These are phyloP conservation scores for Triticum turgidum DNA, from an alignment of 176 grass and related monocot species.

Conservation along the genomic window DNA sequence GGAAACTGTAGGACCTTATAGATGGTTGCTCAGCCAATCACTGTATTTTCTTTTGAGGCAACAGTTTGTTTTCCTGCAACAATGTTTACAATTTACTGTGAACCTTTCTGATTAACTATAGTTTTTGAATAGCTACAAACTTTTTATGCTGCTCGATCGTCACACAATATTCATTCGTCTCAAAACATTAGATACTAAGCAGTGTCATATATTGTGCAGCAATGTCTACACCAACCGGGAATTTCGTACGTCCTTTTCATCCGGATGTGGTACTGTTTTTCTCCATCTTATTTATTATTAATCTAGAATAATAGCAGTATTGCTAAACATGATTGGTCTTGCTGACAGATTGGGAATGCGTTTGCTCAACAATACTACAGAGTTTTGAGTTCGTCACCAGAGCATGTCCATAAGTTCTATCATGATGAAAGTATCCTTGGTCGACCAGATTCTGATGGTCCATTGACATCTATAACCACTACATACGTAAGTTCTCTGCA, in stretches of 20 bases:
- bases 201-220: constrained; percentile 21
- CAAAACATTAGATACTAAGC: background rate
- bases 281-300: background rate
- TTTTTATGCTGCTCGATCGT: background rate
- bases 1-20: background rate
- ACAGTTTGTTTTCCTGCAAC: background rate
- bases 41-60: background rate
- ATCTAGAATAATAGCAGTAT: background rate
- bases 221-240: constrained; percentile 29
- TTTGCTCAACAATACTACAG: constrained; percentile 86
- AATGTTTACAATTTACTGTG: background rate
- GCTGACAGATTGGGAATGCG: constrained; percentile 64
- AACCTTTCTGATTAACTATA: background rate
- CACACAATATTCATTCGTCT: background rate
- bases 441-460: constrained; percentile 65
- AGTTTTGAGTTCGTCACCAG: constrained; percentile 44
- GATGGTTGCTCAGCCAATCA: background rate
- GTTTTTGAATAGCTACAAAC: background rate
- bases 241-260: background rate
- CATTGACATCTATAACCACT: constrained; percentile 61
- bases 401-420: constrained; percentile 72
- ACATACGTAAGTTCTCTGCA: constrained; percentile 47
- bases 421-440: constrained; percentile 68
- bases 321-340: background rate
- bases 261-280: constrained; percentile 32